Conservation (phyloP, 139 green algal genomes). For the Tetraselmis chui region DNA sequence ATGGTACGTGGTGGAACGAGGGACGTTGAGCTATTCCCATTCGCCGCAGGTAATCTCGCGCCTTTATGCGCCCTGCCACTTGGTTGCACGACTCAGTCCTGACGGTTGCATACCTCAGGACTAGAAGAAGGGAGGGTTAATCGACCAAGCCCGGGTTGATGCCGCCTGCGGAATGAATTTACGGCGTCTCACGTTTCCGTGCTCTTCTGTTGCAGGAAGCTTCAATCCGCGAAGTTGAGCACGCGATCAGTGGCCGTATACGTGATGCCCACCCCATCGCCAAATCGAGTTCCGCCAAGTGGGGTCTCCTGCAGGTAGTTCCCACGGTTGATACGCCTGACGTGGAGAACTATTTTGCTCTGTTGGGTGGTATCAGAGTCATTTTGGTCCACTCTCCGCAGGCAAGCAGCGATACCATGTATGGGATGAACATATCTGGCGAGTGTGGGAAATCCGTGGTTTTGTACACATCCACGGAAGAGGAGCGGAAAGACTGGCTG, state of each 20-base stretch:
- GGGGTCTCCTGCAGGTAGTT: not conserved
- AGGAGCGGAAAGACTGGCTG: not conserved
- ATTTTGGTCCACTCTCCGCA: too few species aligned
- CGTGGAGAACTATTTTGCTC: too few species aligned
- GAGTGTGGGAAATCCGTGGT: not conserved
- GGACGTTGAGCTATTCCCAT: not conserved
- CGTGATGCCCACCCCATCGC: not conserved
- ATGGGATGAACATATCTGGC: not conserved
- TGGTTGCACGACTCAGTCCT: too few species aligned
- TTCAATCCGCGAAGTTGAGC: not conserved
- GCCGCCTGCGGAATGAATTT: too few species aligned
- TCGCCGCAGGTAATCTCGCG: not conserved
- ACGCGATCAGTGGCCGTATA: not conserved
- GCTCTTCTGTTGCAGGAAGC: not conserved
- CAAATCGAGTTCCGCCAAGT: not conserved
- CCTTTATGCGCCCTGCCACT: too few species aligned
- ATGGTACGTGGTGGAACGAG: not conserved
- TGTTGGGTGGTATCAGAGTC: too few species aligned
- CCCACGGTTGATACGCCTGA: too few species aligned
- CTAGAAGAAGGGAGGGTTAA: too few species aligned
- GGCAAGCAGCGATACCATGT: not conserved
- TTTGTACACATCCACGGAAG: not conserved
- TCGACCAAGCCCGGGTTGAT: too few species aligned
- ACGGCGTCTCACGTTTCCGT: too few species aligned
- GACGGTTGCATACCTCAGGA: too few species aligned